A percentile compares a stretch with the other conserved stretches of the same genome.
Conservation (phyloP, 2,329 filamentous ascomycete genomes). For the Fonsecaea erecta region DNA sequence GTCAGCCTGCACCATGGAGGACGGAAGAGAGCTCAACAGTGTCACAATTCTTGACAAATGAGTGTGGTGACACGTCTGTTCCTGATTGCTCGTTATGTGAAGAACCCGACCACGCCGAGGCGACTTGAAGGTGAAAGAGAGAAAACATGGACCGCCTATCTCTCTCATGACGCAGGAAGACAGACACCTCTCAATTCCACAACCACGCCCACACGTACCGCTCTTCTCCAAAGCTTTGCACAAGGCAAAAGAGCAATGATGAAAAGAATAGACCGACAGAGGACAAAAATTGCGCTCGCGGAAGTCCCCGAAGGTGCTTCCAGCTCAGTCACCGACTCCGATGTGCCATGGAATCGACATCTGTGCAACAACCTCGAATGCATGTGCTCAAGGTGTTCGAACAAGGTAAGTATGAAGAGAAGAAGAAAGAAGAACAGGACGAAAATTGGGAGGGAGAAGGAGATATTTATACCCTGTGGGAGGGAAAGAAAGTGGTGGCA, state of each 20-base stretch:
- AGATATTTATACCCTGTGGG: constrained; percentile 19
- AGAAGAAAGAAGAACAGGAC: background rate
- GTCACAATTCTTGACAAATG: background rate
- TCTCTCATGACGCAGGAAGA: too few relatives aligned
- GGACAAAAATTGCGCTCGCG: constrained; percentile 26
- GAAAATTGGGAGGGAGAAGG: background rate
- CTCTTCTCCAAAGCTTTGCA: constrained; percentile 24
- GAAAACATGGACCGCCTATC: too few relatives aligned
- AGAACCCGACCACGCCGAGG: background rate
- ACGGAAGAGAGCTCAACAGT: background rate
- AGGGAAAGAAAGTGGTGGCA: background rate
- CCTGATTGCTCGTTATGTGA: background rate
- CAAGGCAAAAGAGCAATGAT: constrained; percentile 19
- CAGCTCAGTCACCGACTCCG: constrained; percentile 23
- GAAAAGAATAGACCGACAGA: constrained; percentile 21
- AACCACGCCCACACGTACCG: background rate
- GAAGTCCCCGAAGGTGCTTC: constrained; percentile 16
- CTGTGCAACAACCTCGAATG: constrained; percentile 17
- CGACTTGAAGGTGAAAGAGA: too few relatives aligned
- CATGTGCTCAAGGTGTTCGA: constrained; percentile 21
- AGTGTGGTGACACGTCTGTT: background rate
- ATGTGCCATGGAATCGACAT: constrained; percentile 26
- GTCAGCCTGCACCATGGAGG: background rate
- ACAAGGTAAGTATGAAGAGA: constrained; percentile 32
- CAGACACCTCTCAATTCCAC: too few relatives aligned